Evolutionary conservation across 495 filamentous ascomycete species (phyloP).

Genomic region (Hypoxylon rickii): DNA sequence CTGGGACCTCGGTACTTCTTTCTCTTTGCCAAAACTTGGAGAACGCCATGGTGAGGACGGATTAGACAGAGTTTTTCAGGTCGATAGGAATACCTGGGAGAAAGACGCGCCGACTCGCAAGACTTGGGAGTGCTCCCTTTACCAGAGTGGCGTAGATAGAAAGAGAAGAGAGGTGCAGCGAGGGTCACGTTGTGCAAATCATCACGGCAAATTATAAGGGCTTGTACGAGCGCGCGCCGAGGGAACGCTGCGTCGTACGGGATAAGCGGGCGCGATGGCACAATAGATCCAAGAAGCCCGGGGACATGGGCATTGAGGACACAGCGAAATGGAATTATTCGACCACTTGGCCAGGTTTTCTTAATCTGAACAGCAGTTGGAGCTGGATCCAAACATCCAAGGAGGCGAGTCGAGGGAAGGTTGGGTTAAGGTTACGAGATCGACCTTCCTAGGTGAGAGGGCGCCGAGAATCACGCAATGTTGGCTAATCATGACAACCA

Average conservation of each 20-base stretch:
- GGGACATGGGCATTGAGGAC: no score
- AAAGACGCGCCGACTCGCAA: no score
- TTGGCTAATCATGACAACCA: slow-evolving; percentile 22
- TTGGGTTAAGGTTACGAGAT: background rate
- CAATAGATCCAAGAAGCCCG: slow-evolving; percentile 10
- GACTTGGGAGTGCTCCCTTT: background rate
- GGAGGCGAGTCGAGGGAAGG: background rate
- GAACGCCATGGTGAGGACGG: slow-evolving; percentile 14
- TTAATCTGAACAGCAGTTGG: no score
- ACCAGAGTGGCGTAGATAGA: background rate
- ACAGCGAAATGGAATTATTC: no score
- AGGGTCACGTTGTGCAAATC: background rate
- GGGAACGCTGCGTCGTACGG: background rate
- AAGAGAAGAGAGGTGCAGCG: background rate
- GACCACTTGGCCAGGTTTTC: no score
- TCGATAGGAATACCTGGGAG: no score
- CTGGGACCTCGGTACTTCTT: slow-evolving; percentile 8
- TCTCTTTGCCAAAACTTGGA: slow-evolving; percentile 22
- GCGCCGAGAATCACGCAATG: slow-evolving; percentile 33
- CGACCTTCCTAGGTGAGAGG: slow-evolving; percentile 32
- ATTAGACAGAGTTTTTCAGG: no score
- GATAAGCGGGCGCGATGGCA: slow-evolving; percentile 16
- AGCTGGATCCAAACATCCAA: no score
- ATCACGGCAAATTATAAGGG: background rate
- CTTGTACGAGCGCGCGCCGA: slow-evolving; percentile 5